phyloP scores from a whole-genome alignment of 2,329 filamentous ascomycete species.

The Colletotrichum cordylinicola region DNA sequence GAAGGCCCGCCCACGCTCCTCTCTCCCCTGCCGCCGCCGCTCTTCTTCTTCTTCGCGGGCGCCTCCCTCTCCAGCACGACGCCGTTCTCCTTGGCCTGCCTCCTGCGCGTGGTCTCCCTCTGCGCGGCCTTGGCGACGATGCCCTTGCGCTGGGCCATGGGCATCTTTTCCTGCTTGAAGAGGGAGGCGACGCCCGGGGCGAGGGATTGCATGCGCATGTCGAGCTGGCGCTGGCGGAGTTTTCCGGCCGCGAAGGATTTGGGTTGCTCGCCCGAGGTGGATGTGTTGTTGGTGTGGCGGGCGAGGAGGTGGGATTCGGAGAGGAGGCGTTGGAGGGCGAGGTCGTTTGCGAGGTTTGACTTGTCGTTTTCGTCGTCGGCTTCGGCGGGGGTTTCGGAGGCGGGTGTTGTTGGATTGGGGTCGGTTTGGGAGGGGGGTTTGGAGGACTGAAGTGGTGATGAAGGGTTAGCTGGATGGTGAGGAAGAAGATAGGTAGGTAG shows the following conservation, averaged over 20 bases:
- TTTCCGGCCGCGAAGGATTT: constrained; percentile 64
- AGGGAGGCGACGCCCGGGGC: constrained; percentile 55
- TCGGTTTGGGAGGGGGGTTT: constrained; percentile 48
- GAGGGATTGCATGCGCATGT: constrained; percentile 82
- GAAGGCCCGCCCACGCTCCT: constrained; percentile 76
- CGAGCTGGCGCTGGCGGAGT: constrained; percentile 80
- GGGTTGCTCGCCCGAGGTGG: constrained; percentile 37
- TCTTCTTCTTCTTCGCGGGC: constrained; percentile 43
- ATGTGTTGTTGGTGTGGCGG: constrained; percentile 42
- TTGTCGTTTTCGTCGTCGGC: constrained; percentile 61
- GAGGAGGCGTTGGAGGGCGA: constrained; percentile 88
- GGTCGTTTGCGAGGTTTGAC: constrained; percentile 85
- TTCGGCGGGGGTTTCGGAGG: constrained; percentile 29
- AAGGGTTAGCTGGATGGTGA: constrained; percentile 3
- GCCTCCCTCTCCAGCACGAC: constrained; percentile 76
- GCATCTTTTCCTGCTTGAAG: constrained; percentile 84
- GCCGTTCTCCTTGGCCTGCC: constrained; percentile 87
- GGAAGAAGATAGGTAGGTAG: background rate
- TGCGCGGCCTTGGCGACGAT: constrained; percentile 71
- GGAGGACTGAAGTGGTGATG: constrained; percentile 44
- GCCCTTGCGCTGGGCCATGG: constrained; percentile 85
- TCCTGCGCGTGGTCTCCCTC: constrained; percentile 74
- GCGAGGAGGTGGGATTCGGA: constrained; percentile 89
- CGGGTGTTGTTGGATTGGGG: constrained; percentile 23
- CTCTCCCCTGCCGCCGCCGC: constrained; percentile 40